A percentile compares a stretch with the other conserved stretches of the same genome.
These are phyloP conservation scores for Trichophyton benhamiae DNA, from an alignment of 2,329 filamentous ascomycete species.

Conservation along the genomic window DNA sequence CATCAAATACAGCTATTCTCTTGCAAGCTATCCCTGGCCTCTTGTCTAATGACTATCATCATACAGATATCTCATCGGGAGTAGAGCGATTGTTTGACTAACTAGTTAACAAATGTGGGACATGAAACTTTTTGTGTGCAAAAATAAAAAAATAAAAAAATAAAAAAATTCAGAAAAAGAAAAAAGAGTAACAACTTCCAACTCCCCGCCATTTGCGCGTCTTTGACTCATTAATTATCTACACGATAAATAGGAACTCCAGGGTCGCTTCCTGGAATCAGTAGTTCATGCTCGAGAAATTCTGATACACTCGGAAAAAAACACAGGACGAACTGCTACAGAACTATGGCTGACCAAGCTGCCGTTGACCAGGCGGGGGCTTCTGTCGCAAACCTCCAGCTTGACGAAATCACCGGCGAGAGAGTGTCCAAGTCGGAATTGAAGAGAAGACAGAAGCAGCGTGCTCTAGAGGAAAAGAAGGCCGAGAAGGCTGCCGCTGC, in stretches of 20 bases:
- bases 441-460: constrained; percentile 91
- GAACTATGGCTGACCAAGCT: constrained; percentile 3
- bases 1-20: no score
- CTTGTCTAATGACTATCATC: neutral
- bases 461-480: constrained; percentile 79
- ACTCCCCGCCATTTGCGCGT: neutral
- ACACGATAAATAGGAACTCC: neutral
- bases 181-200: neutral
- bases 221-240: neutral
- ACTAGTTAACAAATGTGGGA: neutral
- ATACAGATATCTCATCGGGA: neutral
- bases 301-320: neutral
- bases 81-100: neutral
- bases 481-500: constrained; percentile 65
- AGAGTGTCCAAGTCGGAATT: constrained; percentile 71
- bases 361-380: constrained; percentile 30
- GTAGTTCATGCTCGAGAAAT: neutral
- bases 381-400: constrained; percentile 57
- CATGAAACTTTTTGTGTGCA: neutral
- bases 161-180: neutral
- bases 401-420: constrained; percentile 91
- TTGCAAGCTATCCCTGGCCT: no score
- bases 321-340: neutral
- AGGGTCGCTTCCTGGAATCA: neutral
- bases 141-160: neutral